Evolutionary conservation across 352 stramenopile genomes (phyloP).

Genomic region (Phytophthora pistaciae): DNA sequence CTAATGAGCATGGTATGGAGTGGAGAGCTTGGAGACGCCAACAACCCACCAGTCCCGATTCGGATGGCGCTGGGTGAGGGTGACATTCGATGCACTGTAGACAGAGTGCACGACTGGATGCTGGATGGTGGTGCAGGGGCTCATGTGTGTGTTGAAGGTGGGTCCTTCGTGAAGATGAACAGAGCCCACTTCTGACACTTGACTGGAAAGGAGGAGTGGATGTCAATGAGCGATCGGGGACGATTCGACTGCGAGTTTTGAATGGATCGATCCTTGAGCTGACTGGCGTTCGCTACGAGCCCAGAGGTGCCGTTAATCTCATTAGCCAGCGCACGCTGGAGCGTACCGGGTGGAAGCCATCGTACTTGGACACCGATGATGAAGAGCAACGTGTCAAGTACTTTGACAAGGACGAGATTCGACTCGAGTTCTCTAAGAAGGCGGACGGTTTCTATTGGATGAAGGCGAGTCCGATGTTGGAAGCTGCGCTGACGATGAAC

Average conservation of each 20-base stretch:
- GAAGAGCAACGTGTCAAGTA: background rate
- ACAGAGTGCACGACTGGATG: background rate
- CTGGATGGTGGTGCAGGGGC: background rate
- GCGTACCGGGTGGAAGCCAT: background rate
- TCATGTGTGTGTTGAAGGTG: background rate
- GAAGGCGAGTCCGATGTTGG: background rate
- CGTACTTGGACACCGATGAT: background rate
- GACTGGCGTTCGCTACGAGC: background rate
- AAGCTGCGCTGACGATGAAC: background rate
- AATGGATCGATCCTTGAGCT: background rate
- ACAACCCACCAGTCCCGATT: background rate
- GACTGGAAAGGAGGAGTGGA: background rate
- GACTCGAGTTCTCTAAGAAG: background rate
- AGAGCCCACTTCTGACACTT: background rate
- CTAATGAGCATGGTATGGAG: background rate
- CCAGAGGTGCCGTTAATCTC: background rate
- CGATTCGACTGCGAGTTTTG: background rate
- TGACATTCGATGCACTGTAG: background rate
- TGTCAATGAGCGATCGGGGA: background rate
- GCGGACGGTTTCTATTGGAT: slow-evolving; percentile 1
- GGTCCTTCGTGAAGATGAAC: background rate
- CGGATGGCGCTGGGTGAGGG: background rate
- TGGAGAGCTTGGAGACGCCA: background rate
- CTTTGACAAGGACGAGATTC: background rate
- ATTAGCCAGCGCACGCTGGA: background rate